Conservation (phyloP, 2,329 filamentous ascomycete genomes). For the Alternaria solani region DNA sequence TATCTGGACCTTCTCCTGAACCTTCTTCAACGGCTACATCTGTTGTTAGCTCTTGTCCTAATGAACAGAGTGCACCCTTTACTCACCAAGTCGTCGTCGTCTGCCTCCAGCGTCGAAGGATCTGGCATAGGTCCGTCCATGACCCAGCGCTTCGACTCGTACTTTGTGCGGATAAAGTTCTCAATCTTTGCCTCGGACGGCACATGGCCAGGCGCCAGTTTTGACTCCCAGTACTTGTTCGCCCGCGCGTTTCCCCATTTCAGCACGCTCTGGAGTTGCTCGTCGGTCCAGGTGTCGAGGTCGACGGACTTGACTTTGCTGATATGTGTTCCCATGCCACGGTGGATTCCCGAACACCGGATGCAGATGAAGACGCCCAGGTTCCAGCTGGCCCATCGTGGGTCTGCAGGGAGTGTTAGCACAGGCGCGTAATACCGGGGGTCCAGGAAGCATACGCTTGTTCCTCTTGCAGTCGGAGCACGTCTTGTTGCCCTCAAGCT, state of each 20-base stretch:
- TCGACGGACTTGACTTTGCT: conserved; percentile 98
- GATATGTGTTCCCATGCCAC: conserved; percentile 98
- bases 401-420: conserved; percentile 67
- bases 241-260: conserved; percentile 96
- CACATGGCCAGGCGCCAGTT: conserved; percentile 87
- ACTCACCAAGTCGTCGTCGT: conserved; percentile 79
- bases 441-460: conserved; percentile 72
- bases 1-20: conserved; percentile 75
- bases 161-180: conserved; percentile 99
- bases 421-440: conserved; percentile 18
- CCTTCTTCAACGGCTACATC: conserved; percentile 68
- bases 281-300: conserved; percentile 97
- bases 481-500: conserved; percentile 93
- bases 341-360: conserved; percentile 96
- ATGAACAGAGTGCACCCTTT: conserved; percentile 27
- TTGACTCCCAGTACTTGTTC: conserved; percentile 98
- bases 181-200: conserved; percentile 98
- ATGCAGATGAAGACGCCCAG: conserved; percentile 97
- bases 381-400: conserved; percentile 99
- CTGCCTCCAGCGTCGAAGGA: conserved; percentile 82
- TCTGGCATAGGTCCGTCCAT: conserved; percentile 97
- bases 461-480: conserved; percentile 99
- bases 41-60: conserved; percentile 19
- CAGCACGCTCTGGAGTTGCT: conserved; percentile 91
- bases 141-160: conserved; percentile 98